Percentiles rank a stretch among this genome's conserved stretches.
phyloP scores from a whole-genome alignment of 306 rosid genomes.

The Crotalaria pallida region DNA sequence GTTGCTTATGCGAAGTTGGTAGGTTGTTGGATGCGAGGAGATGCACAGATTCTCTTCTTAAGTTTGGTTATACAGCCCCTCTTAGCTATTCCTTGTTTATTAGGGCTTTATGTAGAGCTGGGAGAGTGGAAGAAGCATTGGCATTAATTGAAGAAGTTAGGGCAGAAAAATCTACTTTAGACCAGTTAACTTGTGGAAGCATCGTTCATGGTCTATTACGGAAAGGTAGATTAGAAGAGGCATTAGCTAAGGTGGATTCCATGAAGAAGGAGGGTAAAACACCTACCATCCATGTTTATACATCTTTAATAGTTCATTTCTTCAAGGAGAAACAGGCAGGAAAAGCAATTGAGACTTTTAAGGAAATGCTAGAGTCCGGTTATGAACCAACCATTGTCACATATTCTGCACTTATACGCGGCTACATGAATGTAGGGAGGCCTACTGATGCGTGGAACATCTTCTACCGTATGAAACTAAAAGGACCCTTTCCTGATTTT shows the following conservation, averaged over 20 bases:
- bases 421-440: constrained; percentile 65
- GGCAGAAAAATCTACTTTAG: constrained; percentile 37
- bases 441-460: constrained; percentile 63
- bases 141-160: constrained; percentile 39
- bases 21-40: constrained; percentile 50
- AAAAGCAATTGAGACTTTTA: constrained; percentile 48
- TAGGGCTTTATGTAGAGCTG: constrained; percentile 72
- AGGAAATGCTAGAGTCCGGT: constrained; percentile 60
- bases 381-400: constrained; percentile 68
- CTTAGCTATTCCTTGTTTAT: constrained; percentile 52
- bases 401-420: constrained; percentile 60
- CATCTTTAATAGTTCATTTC: constrained; percentile 68
- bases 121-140: constrained; percentile 70
- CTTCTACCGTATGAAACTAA: constrained; percentile 53
- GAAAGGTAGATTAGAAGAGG: constrained; percentile 56
- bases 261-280: constrained; percentile 59
- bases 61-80: constrained; percentile 46
- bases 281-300: constrained; percentile 72
- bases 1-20: constrained; percentile 70
- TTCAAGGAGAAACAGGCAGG: constrained; percentile 51
- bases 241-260: constrained; percentile 53
- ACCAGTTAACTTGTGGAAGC: constrained; percentile 70
- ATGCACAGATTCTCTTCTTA: constrained; percentile 57
- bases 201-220: constrained; percentile 67
- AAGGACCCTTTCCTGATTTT: constrained; percentile 85